Conservation (phyloP, 2,329 filamentous ascomycete genomes). For the Talaromyces rugulosus region DNA sequence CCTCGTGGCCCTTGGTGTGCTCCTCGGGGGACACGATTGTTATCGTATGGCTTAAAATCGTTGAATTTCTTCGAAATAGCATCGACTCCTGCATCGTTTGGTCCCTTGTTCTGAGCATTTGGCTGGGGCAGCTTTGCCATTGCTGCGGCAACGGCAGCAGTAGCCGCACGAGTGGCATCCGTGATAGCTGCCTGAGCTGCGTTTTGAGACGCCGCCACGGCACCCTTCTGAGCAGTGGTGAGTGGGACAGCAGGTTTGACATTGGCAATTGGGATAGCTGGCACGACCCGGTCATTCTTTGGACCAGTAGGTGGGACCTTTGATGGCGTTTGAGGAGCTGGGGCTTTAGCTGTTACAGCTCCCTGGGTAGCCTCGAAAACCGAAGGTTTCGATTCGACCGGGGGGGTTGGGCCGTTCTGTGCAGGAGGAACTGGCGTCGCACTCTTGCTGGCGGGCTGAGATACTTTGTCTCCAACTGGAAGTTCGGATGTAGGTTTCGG, state of each 20-base stretch:
- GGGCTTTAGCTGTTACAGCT: constrained; percentile 12
- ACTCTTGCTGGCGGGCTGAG: constrained; percentile 32
- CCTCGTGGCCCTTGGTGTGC: constrained; percentile 41
- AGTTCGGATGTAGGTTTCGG: constrained; percentile 41
- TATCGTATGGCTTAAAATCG: constrained; percentile 42
- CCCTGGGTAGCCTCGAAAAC: constrained; percentile 33
- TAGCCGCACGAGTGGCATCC: constrained; percentile 47
- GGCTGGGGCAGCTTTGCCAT: constrained; percentile 48
- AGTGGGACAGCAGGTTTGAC: constrained; percentile 29
- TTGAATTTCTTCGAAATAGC: constrained; percentile 42
- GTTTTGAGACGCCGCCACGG: constrained; percentile 26
- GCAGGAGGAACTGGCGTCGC: constrained; percentile 29
- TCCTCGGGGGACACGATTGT: constrained; percentile 33
- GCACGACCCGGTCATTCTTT: constrained; percentile 40
- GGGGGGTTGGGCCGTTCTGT: constrained; percentile 31
- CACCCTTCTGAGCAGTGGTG: constrained; percentile 21
- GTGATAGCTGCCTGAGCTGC: constrained; percentile 37
- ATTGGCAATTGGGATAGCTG: constrained; percentile 43
- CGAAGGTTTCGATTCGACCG: constrained; percentile 36
- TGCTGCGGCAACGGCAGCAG: constrained; percentile 47
- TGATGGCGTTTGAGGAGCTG: constrained; percentile 17
- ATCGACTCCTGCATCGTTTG: constrained; percentile 35
- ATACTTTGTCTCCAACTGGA: constrained; percentile 35
- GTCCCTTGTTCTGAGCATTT: constrained; percentile 29
- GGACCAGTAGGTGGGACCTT: constrained; percentile 28